A percentile compares a stretch with the other conserved stretches of the same genome.
phyloP scores from a whole-genome alignment of 2,329 filamentous ascomycete genomes.

The Fusarium sp. region DNA sequence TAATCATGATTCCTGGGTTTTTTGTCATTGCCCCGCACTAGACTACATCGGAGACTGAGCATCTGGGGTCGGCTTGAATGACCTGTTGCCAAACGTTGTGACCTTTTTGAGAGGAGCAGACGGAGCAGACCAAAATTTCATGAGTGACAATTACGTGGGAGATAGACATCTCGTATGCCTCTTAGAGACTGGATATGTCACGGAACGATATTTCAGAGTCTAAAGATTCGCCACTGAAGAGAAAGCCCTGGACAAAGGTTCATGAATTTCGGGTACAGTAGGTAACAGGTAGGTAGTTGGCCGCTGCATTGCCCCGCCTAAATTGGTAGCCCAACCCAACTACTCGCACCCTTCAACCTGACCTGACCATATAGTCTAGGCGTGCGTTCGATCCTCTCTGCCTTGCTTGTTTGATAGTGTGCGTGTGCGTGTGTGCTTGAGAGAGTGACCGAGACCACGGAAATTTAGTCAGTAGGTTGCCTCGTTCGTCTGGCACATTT shows the following conservation, averaged over 20 bases:
- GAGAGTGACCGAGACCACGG: slow-evolving; percentile 13
- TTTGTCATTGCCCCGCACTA: slow-evolving; percentile 18
- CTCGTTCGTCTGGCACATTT: slow-evolving; percentile 27
- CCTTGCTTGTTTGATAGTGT: slow-evolving; percentile 3
- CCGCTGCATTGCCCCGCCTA: slow-evolving; percentile 34
- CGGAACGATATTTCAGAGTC: slow-evolving; percentile 17
- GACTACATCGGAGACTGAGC: neutral
- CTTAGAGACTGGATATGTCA: slow-evolving; percentile 28
- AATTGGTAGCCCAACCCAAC: slow-evolving; percentile 24
- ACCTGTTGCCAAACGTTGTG: neutral
- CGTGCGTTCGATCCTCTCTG: slow-evolving; percentile 1
- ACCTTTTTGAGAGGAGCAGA: neutral
- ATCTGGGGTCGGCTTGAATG: slow-evolving; percentile 1
- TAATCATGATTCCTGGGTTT: slow-evolving; percentile 16
- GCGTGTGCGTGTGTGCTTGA: neutral
- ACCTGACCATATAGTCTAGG: slow-evolving; percentile 19
- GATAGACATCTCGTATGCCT: neutral
- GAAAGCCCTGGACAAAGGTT: neutral
- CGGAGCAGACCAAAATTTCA: neutral
- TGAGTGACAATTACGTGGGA: neutral
- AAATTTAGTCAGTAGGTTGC: slow-evolving; percentile 13
- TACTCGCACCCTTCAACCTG: slow-evolving; percentile 20
- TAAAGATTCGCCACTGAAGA: slow-evolving; percentile 40
- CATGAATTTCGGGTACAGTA: slow-evolving; percentile 10
- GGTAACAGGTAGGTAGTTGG: neutral